A percentile compares a stretch with the other conserved stretches of the same genome.
These are phyloP conservation scores for Lupinus albus DNA, from an alignment of 306 rosid genomes.

Conservation along the genomic window DNA sequence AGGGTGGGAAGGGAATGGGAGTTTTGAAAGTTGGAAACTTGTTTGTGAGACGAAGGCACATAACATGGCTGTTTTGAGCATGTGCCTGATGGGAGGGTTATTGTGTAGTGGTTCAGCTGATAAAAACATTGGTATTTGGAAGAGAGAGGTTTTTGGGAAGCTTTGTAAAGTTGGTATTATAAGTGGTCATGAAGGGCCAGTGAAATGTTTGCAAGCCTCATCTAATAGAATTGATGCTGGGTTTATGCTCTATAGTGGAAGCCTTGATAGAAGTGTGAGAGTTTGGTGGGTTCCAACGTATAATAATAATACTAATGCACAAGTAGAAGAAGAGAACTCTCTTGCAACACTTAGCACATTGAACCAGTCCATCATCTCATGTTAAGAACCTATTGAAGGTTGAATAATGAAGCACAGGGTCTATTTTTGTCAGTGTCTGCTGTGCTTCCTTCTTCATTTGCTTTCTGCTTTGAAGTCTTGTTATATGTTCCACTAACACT, in stretches of 20 bases:
- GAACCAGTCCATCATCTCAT: conserved; percentile 36
- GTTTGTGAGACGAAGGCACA: conserved; percentile 72
- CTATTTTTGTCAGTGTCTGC: conserved; percentile 46
- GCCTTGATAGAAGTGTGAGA: conserved; percentile 85
- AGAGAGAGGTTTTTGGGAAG: conserved; percentile 68
- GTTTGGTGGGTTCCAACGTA: conserved; percentile 94
- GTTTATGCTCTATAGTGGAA: conserved; percentile 83
- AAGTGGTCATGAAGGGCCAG: conserved; percentile 88
- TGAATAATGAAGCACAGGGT: conserved; percentile 41
- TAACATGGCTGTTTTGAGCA: conserved; percentile 74
- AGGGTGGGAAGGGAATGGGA: conserved; percentile 61
- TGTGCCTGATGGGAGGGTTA: conserved; percentile 68
- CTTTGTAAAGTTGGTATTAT: conserved; percentile 66
- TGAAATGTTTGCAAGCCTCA: conserved; percentile 83
- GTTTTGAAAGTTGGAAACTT: conserved; percentile 55
- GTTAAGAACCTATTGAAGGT: conserved; percentile 34
- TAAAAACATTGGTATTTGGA: conserved; percentile 83
- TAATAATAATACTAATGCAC: not conserved
- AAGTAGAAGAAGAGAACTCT: conserved; percentile 34
- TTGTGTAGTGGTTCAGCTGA: conserved; percentile 90
- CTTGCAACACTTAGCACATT: conserved; percentile 16
- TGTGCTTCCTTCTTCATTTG: conserved; percentile 47
- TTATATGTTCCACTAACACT: conserved; percentile 35
- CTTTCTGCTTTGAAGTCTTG: conserved; percentile 33
- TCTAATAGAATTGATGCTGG: conserved; percentile 67